A percentile compares a stretch with the other conserved stretches of the same genome.
phyloP scores from a whole-genome alignment of 1,139 yeast species.

The Diutina rugosa region DNA sequence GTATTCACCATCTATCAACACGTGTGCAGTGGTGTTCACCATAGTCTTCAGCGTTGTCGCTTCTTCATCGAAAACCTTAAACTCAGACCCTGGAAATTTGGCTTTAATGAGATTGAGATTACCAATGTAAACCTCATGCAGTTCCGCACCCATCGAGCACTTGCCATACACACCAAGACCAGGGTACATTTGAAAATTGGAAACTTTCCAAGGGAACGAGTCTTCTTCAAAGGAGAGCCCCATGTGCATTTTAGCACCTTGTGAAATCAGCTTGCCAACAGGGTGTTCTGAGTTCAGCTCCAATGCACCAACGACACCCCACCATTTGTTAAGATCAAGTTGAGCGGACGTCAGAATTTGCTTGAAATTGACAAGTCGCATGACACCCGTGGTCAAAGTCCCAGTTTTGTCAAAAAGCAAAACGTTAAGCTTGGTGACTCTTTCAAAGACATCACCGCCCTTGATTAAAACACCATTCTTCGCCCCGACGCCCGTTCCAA shows the following conservation, averaged over 20 bases:
- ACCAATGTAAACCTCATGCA: conserved; percentile 39
- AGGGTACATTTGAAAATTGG: conserved; percentile 37
- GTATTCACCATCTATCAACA: conserved; percentile 40
- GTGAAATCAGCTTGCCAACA: conserved; percentile 56
- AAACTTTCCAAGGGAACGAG: conserved; percentile 15
- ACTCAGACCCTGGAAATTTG: not conserved
- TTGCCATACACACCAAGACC: conserved; percentile 59
- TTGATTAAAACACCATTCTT: conserved; percentile 79
- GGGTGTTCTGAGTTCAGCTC: conserved; percentile 84
- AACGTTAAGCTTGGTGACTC: conserved; percentile 48
- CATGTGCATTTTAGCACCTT: conserved; percentile 15
- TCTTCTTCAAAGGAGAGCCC: conserved; percentile 22
- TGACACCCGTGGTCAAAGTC: conserved; percentile 76
- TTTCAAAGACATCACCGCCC: conserved; percentile 85
- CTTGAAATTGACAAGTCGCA: conserved; percentile 36
- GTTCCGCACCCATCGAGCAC: conserved; percentile 7
- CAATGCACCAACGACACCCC: conserved; percentile 49
- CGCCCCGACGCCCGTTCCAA: conserved; percentile 96
- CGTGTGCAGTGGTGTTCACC: conserved; percentile 23
- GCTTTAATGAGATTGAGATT: conserved; percentile 33
- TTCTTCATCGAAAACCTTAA: not conserved
- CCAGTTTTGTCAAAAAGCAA: conserved; percentile 94
- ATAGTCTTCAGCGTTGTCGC: conserved; percentile 8
- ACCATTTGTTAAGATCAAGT: conserved; percentile 16
- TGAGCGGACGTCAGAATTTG: conserved; percentile 1